Percentiles rank a stretch among this genome's conserved stretches.
phyloP scores from a whole-genome alignment of 805 yeast genomes.

The Groenewaldozyma salmanticensis region DNA sequence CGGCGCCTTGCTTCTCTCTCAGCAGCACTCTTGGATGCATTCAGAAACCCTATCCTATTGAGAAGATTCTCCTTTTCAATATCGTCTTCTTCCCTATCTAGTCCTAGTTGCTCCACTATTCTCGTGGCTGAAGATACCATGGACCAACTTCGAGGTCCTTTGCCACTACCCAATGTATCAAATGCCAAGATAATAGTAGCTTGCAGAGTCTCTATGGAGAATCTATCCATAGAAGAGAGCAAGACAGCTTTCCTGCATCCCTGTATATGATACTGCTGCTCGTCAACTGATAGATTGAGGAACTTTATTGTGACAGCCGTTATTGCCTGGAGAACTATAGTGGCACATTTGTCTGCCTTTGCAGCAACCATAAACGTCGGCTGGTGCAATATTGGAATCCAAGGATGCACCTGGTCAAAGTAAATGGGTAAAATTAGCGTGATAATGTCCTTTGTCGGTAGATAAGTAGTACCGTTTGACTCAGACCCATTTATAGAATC shows the following conservation, averaged over 20 bases:
- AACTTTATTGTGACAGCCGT: constrained; percentile 10
- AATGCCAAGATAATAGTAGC: constrained; percentile 13
- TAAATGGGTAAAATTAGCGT: constrained; percentile 3
- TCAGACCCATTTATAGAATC: too few species aligned
- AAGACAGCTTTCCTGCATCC: constrained; percentile 11
- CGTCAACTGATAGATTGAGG: neutral
- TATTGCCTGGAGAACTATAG: constrained; percentile 9
- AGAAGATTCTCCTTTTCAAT: constrained; percentile 6
- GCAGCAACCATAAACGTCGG: constrained; percentile 5
- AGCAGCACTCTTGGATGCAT: constrained; percentile 5
- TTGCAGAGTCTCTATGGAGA: constrained; percentile 12
- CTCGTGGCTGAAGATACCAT: constrained; percentile 11
- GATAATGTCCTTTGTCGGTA: constrained; percentile 9
- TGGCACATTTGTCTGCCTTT: neutral
- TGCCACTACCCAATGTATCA: constrained; percentile 12
- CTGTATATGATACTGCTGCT: constrained; percentile 3
- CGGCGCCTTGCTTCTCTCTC: constrained; percentile 12
- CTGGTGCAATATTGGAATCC: constrained; percentile 14
- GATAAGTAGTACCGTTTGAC: neutral
- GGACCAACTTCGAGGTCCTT: constrained; percentile 16
- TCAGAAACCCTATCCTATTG: constrained; percentile 9
- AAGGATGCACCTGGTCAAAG: constrained; percentile 12
- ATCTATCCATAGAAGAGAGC: constrained; percentile 10
- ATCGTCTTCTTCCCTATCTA: constrained; percentile 12
- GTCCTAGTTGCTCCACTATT: constrained; percentile 12